Conservation (phyloP, 169 alveolate genomes). For the Hammondia hammondi region DNA sequence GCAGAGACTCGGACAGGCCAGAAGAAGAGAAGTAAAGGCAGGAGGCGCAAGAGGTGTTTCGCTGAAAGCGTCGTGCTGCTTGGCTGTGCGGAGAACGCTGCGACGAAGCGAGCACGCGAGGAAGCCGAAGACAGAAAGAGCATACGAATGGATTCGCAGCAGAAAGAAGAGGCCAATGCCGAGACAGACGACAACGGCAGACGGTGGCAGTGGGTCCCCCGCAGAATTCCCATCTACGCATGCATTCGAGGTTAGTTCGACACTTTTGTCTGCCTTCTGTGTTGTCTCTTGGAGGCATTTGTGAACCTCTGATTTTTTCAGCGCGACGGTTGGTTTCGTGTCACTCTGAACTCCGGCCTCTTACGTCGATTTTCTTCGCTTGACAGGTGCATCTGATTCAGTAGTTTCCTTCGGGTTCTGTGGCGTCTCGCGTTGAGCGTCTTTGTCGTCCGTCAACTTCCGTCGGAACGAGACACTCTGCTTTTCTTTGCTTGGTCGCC, state of each 20-base stretch:
- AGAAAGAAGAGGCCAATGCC: not conserved
- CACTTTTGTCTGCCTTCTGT: too few relatives aligned
- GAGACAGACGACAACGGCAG: not conserved
- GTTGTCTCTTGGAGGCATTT: too few relatives aligned
- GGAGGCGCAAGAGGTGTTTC: not conserved
- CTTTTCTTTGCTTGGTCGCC: too few relatives aligned
- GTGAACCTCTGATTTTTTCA: too few relatives aligned
- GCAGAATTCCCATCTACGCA: not conserved
- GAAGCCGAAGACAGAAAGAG: not conserved
- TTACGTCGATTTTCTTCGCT: too few relatives aligned
- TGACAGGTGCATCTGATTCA: too few relatives aligned
- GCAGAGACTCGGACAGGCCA: not conserved
- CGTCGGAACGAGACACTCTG: too few relatives aligned
- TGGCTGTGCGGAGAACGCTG: not conserved
- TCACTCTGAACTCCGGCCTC: too few relatives aligned
- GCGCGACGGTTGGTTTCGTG: too few relatives aligned
- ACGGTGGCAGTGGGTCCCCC: not conserved
- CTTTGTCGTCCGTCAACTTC: too few relatives aligned
- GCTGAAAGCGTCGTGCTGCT: not conserved
- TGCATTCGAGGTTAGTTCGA: not conserved
- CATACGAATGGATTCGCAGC: not conserved
- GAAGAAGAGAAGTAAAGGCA: not conserved
- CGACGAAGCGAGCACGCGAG: not conserved
- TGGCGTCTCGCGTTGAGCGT: too few relatives aligned
- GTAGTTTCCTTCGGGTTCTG: too few relatives aligned